Base-by-base conservation (phyloP, 106 monocot genomes). In the Posidonia australis region DNA sequence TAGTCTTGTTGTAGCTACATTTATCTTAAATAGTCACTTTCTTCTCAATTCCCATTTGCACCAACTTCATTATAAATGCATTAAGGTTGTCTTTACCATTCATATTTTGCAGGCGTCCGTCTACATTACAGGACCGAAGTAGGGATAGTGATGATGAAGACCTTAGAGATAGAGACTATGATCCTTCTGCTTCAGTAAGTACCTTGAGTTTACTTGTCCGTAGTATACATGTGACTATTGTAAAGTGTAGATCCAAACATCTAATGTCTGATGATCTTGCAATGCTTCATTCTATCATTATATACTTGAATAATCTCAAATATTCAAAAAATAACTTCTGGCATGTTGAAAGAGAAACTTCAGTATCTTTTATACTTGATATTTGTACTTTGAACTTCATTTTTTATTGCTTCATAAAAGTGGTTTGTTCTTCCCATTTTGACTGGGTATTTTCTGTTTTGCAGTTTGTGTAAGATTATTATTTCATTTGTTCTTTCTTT, bases 91-190 rank as follows among this genome's bases (percentile, higher is more conserved):
- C 5, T 22, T 24, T 22, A 5, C 13, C 23, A 55, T 10, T 26
- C 10, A 24, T 9, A 10, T 55, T 24, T 72, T 54, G n/a, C 68
- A 90, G 90, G 10, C 90, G 86, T 48, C 90, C 90, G 36, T 67
- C 78, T 69, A 67, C 81, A 43, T 57, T 83, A 31, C 83, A 81
- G 42, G 90, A 90, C 44, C 73, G 81, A 21, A 77, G 46, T 27
- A 78, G 78, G 55, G 79, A 91, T 47, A 91, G 86, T 65, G 83
- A 86, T 73, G 86, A 91, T 65, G 91, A 92, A 54, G 92, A 87
- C 46, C 80, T 87, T 58, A 54, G 76, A 72, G 82, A 78, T 62
- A 80, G 82, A 62, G 87, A 87, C 51, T 82, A 87, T 78, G 92
- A 87, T 71, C 79, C 87, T 6, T 82, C 92, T 23, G 70, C 84